Conservation (phyloP, 352 stramenopile genomes). For the Hyaloperonospora brassicae region DNA sequence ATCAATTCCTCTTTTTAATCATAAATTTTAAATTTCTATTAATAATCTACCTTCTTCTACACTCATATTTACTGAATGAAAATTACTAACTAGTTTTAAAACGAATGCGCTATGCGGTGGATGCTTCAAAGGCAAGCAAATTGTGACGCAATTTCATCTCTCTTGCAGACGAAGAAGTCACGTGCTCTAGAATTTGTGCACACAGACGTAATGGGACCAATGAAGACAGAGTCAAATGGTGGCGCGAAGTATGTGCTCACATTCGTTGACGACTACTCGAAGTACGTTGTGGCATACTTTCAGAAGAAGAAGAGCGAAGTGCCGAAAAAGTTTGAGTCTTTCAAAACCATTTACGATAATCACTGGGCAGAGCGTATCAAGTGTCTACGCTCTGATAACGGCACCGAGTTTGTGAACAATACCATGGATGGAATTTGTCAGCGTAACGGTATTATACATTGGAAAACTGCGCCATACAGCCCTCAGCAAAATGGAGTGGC, state of each 20-base stretch:
- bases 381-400: conserved; percentile 23
- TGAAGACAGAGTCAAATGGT: conserved; percentile 15
- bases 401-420: conserved; percentile 20
- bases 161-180: conserved; percentile 2
- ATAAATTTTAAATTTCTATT: background rate
- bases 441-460: conserved; percentile 5
- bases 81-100: background rate
- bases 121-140: conserved; percentile 1
- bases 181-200: conserved; percentile 5
- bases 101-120: background rate
- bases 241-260: conserved; percentile 9
- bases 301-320: background rate
- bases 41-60: too few relatives aligned
- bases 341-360: background rate
- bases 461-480: background rate
- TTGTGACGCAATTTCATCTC: conserved; percentile 1
- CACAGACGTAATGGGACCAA: conserved; percentile 11
- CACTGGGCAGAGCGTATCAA: conserved; percentile 4
- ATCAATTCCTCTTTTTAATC: too few relatives aligned
- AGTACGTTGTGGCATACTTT: background rate
- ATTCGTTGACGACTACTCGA: background rate
- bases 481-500: too few relatives aligned
- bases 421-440: background rate
- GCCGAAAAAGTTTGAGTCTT: background rate
- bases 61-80: too few relatives aligned